phyloP scores from a whole-genome alignment of 1,284 basidiomycete genomes.

The Papiliotrema flavescens region DNA sequence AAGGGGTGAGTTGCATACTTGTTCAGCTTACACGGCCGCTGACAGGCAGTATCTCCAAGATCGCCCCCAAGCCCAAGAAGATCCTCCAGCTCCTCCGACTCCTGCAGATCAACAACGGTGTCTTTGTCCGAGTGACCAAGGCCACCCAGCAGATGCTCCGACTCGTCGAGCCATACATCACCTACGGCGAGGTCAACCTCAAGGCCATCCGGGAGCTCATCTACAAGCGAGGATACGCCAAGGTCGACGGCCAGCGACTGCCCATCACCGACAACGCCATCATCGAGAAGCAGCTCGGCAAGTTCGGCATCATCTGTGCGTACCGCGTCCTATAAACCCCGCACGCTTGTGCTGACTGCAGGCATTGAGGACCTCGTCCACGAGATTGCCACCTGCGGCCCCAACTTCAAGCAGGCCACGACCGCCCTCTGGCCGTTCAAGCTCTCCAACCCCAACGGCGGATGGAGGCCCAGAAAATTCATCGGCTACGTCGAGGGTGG shows the following conservation, averaged over 20 bases:
- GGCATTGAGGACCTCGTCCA: slow-evolving; percentile 93
- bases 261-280: slow-evolving; percentile 90
- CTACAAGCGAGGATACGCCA: slow-evolving; percentile 99
- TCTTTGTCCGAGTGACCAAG: slow-evolving; percentile 95
- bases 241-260: slow-evolving; percentile 96
- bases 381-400: slow-evolving; percentile 92
- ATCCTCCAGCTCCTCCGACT: slow-evolving; percentile 97
- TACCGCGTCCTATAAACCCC: slow-evolving; percentile 4
- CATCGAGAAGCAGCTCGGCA: slow-evolving; percentile 88
- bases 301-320: slow-evolving; percentile 88
- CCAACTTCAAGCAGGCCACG: slow-evolving; percentile 97
- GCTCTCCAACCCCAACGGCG: slow-evolving; percentile 97
- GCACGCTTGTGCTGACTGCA: slow-evolving; percentile 6
- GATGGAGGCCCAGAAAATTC: slow-evolving; percentile 97
- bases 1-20: slow-evolving; percentile 64
- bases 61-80: slow-evolving; percentile 98
- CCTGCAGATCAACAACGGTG: slow-evolving; percentile 99
- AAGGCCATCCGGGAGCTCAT: slow-evolving; percentile 96
- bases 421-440: slow-evolving; percentile 99
- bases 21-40: background rate
- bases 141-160: slow-evolving; percentile 98
- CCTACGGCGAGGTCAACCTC: slow-evolving; percentile 89
- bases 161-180: slow-evolving; percentile 93
- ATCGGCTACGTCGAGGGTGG: slow-evolving; percentile 90
- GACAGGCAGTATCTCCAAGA: slow-evolving; percentile 87